These are phyloP conservation scores for Blastobotrys buckinghamii DNA, from an alignment of 1,139 yeast genomes.

Conservation along the genomic window DNA sequence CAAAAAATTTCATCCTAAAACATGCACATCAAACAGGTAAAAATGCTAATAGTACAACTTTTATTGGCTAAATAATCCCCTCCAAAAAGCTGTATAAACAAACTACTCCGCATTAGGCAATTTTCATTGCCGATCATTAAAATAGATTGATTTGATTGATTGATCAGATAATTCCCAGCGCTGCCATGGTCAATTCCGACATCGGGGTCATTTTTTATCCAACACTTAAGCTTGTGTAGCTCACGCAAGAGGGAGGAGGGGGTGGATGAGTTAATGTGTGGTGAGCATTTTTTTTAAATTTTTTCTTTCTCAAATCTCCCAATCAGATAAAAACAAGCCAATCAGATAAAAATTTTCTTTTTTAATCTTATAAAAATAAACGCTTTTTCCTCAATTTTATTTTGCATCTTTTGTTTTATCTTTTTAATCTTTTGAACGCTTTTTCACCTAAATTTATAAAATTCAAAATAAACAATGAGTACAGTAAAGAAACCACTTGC, in stretches of 20 bases:
- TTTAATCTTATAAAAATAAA: background rate
- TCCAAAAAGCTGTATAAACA: no score
- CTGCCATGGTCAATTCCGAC: no score
- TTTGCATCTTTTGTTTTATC: background rate
- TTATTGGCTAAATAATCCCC: no score
- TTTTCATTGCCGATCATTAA: no score
- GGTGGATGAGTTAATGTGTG: background rate
- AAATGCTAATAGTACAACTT: no score
- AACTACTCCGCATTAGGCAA: no score
- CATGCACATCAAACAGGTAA: no score
- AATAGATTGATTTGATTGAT: no score
- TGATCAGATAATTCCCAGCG: no score
- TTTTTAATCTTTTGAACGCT: background rate
- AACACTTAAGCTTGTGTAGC: no score
- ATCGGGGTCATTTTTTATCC: no score
- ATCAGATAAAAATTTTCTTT: background rate
- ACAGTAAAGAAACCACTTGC: slow-evolving; percentile 1
- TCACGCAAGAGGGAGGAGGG: background rate
- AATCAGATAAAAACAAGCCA: background rate
- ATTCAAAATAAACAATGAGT: background rate
- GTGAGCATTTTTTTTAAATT: background rate
- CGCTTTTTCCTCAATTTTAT: background rate
- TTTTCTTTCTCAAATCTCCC: background rate
- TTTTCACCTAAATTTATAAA: background rate
- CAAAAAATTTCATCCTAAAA: no score